Evolutionary conservation across 768 basidiomycete species (phyloP).

Genomic region (Leucosporidium creatinivorum): DNA sequence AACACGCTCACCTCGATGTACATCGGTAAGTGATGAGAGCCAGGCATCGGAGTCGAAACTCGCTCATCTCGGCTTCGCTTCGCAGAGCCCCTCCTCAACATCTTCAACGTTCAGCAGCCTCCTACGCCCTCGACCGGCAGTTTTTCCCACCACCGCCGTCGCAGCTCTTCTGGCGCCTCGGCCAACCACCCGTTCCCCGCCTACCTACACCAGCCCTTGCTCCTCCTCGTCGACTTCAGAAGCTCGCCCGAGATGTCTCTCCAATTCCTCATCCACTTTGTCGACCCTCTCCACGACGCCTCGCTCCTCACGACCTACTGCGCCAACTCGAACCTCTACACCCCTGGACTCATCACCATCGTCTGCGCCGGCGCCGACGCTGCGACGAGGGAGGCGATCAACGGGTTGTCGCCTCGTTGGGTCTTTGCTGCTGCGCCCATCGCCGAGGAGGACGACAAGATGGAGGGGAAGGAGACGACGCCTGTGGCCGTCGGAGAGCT

Average conservation of each 20-base stretch:
- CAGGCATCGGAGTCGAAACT: background rate
- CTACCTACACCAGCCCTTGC: conserved; percentile 1
- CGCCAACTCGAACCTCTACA: conserved; percentile 8
- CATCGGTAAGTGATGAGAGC: conserved; percentile 6
- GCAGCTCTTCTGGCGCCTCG: background rate
- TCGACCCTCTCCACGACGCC: conserved; percentile 15
- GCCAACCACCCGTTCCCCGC: background rate
- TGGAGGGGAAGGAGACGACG: background rate
- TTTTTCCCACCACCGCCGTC: conserved; percentile 10
- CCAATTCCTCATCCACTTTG: conserved; percentile 14
- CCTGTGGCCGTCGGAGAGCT: background rate
- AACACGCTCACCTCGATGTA: conserved; percentile 7
- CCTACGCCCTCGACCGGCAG: background rate
- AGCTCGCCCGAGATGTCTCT: conserved; percentile 4
- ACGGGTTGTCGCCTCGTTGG: background rate
- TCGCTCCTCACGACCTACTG: conserved; percentile 16
- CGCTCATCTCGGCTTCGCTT: background rate
- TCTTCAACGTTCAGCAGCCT: conserved; percentile 2
- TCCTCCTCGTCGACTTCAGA: conserved; percentile 13
- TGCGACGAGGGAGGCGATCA: conserved; percentile 10
- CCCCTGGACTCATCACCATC: conserved; percentile 16
- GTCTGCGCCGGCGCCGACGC: conserved; percentile 3
- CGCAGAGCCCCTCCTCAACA: conserved; percentile 9
- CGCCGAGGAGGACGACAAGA: background rate
- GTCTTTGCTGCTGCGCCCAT: conserved; percentile 15